These are phyloP conservation scores for Sporothrix variecibatus DNA, from an alignment of 2,329 filamentous ascomycete species.

Conservation along the genomic window DNA sequence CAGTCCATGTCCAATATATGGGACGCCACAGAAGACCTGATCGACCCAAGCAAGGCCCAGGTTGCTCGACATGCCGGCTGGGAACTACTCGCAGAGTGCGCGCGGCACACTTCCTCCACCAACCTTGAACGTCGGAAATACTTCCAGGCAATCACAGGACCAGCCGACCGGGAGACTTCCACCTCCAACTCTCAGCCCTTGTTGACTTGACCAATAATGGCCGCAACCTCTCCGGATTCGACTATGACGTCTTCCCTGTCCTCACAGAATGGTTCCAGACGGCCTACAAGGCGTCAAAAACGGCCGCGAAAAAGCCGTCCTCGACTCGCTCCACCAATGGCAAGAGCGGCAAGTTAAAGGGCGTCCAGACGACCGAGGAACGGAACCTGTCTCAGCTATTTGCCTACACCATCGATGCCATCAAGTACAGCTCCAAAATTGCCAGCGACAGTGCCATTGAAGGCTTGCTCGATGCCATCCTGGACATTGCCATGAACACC, in stretches of 20 bases:
- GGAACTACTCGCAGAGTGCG: conserved; percentile 66
- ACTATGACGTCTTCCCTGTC: conserved; percentile 66
- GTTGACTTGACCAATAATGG: conserved; percentile 63
- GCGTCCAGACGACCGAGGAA: conserved; percentile 54
- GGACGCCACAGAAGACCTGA: conserved; percentile 66
- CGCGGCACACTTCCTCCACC: conserved; percentile 62
- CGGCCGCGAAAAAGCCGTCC: conserved; percentile 41
- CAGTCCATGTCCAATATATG: conserved; percentile 64
- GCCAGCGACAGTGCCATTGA: conserved; percentile 64
- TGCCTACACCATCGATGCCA: conserved; percentile 64
- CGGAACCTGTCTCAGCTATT: conserved; percentile 66
- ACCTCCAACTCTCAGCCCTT: conserved; percentile 65
- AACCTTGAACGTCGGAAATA: conserved; percentile 67
- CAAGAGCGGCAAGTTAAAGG: conserved; percentile 45
- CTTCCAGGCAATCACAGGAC: conserved; percentile 61
- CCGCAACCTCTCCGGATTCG: conserved; percentile 65
- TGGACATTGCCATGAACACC: conserved; percentile 69
- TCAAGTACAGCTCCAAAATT: conserved; percentile 74
- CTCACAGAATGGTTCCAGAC: conserved; percentile 62
- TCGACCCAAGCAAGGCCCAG: conserved; percentile 57
- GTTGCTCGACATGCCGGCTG: conserved; percentile 62
- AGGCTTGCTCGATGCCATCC: conserved; percentile 61
- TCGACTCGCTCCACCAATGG: conserved; percentile 35
- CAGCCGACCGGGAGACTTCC: conserved; percentile 63
- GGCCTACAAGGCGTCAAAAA: conserved; percentile 49